A percentile compares a stretch with the other conserved stretches of the same genome.
phyloP scores from a whole-genome alignment of 2,329 filamentous ascomycete species.

The Capronia americana region DNA sequence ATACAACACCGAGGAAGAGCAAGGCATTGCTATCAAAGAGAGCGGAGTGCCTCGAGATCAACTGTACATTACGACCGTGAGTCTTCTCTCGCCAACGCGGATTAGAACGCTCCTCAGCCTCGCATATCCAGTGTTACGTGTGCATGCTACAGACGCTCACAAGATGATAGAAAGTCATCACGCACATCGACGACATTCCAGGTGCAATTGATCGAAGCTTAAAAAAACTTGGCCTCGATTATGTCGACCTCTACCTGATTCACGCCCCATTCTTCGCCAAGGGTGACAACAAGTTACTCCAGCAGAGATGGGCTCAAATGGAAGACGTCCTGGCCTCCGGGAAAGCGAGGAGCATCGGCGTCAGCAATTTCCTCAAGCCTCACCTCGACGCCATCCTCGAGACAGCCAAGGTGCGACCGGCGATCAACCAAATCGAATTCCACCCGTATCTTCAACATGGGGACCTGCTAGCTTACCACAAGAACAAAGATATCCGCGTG shows the following conservation, averaged over 20 bases:
- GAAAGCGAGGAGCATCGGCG: slow-evolving; percentile 66
- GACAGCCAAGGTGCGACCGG: slow-evolving; percentile 51
- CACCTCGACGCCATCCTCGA: slow-evolving; percentile 61
- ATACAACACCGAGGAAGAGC: slow-evolving; percentile 57
- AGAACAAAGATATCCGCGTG: slow-evolving; percentile 50
- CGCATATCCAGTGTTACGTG: background rate
- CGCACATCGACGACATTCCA: slow-evolving; percentile 62
- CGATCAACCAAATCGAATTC: slow-evolving; percentile 53
- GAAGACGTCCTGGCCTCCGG: slow-evolving; percentile 63
- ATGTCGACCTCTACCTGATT: slow-evolving; percentile 70
- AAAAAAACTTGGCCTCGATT: slow-evolving; percentile 65
- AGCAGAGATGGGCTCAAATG: slow-evolving; percentile 66
- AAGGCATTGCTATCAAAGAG: slow-evolving; percentile 57
- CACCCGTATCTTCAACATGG: slow-evolving; percentile 58
- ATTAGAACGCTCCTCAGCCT: background rate
- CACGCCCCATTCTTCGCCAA: slow-evolving; percentile 66
- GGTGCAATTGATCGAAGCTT: slow-evolving; percentile 62
- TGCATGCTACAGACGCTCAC: background rate
- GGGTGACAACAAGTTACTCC: slow-evolving; percentile 58
- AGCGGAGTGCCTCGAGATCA: slow-evolving; percentile 54
- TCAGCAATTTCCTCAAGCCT: slow-evolving; percentile 64
- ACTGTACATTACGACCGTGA: slow-evolving; percentile 58
- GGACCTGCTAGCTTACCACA: slow-evolving; percentile 49
- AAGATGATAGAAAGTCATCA: slow-evolving; percentile 55
- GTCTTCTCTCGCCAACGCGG: background rate